Conservation (phyloP, 805 yeast genomes). For the Yamadazyma ubonensis region DNA sequence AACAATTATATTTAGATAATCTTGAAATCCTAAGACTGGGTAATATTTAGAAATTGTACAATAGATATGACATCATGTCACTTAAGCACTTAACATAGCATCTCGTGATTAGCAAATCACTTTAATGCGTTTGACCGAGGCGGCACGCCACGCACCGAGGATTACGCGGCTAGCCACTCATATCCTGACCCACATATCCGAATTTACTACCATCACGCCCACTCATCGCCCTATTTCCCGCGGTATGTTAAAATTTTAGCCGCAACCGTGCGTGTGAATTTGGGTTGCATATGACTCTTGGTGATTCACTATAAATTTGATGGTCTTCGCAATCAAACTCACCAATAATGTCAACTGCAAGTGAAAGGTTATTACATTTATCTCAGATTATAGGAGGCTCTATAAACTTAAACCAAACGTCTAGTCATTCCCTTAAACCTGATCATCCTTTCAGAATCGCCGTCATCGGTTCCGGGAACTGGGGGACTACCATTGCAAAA, state of each 20-base stretch:
- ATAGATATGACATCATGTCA: too few species aligned
- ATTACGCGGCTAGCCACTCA: background rate
- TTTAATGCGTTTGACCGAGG: too few species aligned
- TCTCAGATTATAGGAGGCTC: conserved; percentile 22
- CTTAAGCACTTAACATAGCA: too few species aligned
- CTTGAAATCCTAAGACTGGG: conserved; percentile 14
- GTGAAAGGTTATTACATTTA: conserved; percentile 29
- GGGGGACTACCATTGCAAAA: conserved; percentile 50
- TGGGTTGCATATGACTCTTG: background rate
- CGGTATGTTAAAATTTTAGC: background rate
- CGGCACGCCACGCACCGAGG: conserved; percentile 1
- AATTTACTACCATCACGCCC: background rate
- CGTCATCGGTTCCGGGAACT: conserved; percentile 47
- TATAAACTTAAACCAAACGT: conserved; percentile 10
- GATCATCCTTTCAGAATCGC: conserved; percentile 34
- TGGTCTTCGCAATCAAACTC: background rate
- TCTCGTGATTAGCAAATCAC: too few species aligned
- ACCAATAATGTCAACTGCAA: conserved; percentile 18
- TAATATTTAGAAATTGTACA: background rate
- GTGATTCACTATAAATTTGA: background rate
- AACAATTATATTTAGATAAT: conserved; percentile 38
- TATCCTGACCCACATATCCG: background rate
- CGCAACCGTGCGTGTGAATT: background rate
- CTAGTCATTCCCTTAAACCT: conserved; percentile 18
- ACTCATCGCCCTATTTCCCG: background rate